Percentiles rank a stretch among this genome's conserved stretches.
Conservation (phyloP, 1,139 yeast genomes). For the Taphrina communis region DNA sequence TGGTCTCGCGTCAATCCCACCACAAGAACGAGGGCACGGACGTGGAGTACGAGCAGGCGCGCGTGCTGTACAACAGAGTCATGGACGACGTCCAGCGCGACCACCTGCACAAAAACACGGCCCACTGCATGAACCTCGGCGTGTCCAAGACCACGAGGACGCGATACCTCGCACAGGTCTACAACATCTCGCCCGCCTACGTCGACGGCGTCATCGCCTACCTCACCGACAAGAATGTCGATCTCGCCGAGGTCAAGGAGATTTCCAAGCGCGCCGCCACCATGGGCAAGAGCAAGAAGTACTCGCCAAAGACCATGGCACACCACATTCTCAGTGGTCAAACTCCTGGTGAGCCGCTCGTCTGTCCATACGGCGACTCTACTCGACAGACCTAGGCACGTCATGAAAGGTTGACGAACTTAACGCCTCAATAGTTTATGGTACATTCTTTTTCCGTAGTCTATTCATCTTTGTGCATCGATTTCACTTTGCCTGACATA, state of each 20-base stretch:
- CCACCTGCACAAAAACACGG: conserved; percentile 37
- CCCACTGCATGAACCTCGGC: conserved; percentile 20
- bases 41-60: conserved; percentile 33
- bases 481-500: no score
- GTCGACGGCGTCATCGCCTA: conserved; percentile 26
- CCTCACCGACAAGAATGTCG: conserved; percentile 23
- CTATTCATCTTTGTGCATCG: no score
- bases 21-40: conserved; percentile 35
- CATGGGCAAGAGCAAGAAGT: conserved; percentile 30
- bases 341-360: conserved; percentile 18
- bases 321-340: conserved; percentile 27
- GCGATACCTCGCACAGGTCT: conserved; percentile 26
- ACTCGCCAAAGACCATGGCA: conserved; percentile 26
- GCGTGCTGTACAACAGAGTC: conserved; percentile 27
- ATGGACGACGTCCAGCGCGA: conserved; percentile 31
- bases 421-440: no score
- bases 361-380: conserved; percentile 23
- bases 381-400: conserved; percentile 10
- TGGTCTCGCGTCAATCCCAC: conserved; percentile 35
- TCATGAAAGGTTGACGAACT: no score
- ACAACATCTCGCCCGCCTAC: conserved; percentile 30
- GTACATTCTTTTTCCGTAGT: no score
- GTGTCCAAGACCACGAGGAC: conserved; percentile 31
- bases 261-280: conserved; percentile 21
- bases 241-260: conserved; percentile 25